Conservation (phyloP, 2,329 filamentous ascomycete genomes). For the Fusarium algeriense region DNA sequence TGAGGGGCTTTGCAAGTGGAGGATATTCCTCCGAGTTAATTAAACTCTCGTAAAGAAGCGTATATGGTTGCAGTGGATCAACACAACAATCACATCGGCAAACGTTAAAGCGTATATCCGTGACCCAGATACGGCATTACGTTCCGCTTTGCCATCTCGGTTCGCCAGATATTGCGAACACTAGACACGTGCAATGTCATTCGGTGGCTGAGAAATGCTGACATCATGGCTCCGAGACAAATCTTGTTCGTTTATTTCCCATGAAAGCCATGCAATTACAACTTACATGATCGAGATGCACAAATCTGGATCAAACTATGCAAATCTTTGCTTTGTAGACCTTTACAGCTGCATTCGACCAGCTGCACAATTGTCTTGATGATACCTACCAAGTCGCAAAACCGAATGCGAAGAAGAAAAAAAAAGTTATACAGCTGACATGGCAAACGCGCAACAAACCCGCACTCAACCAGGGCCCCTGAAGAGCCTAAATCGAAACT, state of each 20-base stretch:
- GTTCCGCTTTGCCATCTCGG: constrained; percentile 38
- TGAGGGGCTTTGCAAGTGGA: constrained; percentile 18
- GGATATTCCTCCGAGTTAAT: constrained; percentile 35
- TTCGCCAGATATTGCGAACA: constrained; percentile 3
- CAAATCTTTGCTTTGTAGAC: background rate
- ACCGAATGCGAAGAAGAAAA: background rate
- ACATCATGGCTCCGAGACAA: constrained; percentile 33
- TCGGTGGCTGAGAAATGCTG: constrained; percentile 35
- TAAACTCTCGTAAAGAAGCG: constrained; percentile 29
- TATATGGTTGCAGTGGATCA: constrained; percentile 29
- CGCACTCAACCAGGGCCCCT: constrained; percentile 15
- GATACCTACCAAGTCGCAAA: background rate
- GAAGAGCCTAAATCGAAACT: constrained; percentile 28
- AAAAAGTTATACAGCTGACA: background rate
- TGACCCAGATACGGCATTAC: constrained; percentile 40
- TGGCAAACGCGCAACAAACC: constrained; percentile 28
- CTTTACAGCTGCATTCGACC: background rate
- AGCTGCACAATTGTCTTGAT: background rate
- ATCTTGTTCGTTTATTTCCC: background rate
- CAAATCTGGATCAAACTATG: background rate
- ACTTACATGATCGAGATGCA: background rate
- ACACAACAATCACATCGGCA: constrained; percentile 18
- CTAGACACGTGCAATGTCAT: constrained; percentile 26
- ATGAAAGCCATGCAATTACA: background rate
- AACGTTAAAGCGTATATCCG: constrained; percentile 20